These are phyloP conservation scores for Stellera chamaejasme DNA, from an alignment of 345 rosid species.

Conservation along the genomic window DNA sequence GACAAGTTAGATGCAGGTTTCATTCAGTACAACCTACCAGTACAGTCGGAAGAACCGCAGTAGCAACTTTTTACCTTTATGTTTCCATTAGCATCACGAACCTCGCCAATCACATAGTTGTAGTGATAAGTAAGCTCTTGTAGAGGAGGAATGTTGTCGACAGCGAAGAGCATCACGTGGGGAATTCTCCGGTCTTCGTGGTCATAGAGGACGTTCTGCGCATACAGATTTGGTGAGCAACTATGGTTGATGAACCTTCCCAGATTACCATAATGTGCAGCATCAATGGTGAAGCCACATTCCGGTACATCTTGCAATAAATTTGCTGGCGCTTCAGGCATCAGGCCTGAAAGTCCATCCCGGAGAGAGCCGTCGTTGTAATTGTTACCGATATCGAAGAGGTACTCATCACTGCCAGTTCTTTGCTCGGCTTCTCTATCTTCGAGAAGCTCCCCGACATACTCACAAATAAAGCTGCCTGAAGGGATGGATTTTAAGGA, in stretches of 20 bases:
- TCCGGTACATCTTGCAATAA: constrained; percentile 26
- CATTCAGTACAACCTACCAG: constrained; percentile 66
- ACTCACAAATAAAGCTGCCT: constrained; percentile 86
- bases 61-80: constrained; percentile 60
- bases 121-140: constrained; percentile 82
- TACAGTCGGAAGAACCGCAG: constrained; percentile 75
- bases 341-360: constrained; percentile 34
- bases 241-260: constrained; percentile 93
- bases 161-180: constrained; percentile 83
- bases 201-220: constrained; percentile 80
- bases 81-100: constrained; percentile 56
- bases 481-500: constrained; percentile 65
- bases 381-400: constrained; percentile 62
- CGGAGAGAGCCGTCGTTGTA: constrained; percentile 33
- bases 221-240: constrained; percentile 88
- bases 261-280: constrained; percentile 53
- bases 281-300: constrained; percentile 73
- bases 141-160: constrained; percentile 81
- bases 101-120: constrained; percentile 59
- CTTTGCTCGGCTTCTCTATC: constrained; percentile 66
- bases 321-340: constrained; percentile 33
- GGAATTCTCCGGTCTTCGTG: constrained; percentile 68
- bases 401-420: constrained; percentile 68
- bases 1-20: background rate
- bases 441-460: constrained; percentile 71